Percentiles rank a stretch among this genome's conserved stretches.
Conservation (phyloP, 108 stramenopile species). For the Schizochytrium sp. region DNA sequence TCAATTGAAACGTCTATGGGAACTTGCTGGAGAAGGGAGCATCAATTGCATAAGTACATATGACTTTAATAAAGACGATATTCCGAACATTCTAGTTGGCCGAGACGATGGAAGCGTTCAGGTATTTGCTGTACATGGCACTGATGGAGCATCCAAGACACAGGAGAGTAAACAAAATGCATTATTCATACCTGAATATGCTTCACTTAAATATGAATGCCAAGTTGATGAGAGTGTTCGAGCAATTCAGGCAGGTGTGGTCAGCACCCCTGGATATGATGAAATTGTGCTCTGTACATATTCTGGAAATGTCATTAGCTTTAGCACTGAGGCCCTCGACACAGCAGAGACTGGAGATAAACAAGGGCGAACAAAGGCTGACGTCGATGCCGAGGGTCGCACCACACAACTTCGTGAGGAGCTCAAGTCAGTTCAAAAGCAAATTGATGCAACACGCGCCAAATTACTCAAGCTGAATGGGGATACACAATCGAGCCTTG, state of each 20-base stretch:
- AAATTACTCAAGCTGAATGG: background rate
- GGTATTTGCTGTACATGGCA: background rate
- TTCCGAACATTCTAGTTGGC: conserved; percentile 40
- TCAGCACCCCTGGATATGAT: conserved; percentile 54
- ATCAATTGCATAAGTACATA: conserved; percentile 35
- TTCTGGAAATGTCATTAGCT: conserved; percentile 57
- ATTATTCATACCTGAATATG: background rate
- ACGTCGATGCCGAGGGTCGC: conserved; percentile 7
- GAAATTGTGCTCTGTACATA: conserved; percentile 58
- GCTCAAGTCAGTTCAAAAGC: conserved; percentile 41
- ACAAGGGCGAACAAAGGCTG: background rate
- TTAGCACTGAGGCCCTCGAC: conserved; percentile 51
- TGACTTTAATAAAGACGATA: conserved; percentile 48
- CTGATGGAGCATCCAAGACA: background rate
- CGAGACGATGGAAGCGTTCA: conserved; percentile 44
- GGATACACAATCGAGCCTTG: background rate
- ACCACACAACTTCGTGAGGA: background rate
- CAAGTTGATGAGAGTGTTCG: conserved; percentile 43
- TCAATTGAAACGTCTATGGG: conserved; percentile 10
- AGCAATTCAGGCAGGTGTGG: conserved; percentile 25
- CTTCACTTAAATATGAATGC: conserved; percentile 29
- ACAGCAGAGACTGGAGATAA: conserved; percentile 20
- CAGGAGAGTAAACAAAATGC: conserved; percentile 6
- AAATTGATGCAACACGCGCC: conserved; percentile 31
- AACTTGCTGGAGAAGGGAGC: background rate